These are phyloP conservation scores for Bacidia rubella DNA, from an alignment of 495 filamentous ascomycete genomes.

Conservation along the genomic window DNA sequence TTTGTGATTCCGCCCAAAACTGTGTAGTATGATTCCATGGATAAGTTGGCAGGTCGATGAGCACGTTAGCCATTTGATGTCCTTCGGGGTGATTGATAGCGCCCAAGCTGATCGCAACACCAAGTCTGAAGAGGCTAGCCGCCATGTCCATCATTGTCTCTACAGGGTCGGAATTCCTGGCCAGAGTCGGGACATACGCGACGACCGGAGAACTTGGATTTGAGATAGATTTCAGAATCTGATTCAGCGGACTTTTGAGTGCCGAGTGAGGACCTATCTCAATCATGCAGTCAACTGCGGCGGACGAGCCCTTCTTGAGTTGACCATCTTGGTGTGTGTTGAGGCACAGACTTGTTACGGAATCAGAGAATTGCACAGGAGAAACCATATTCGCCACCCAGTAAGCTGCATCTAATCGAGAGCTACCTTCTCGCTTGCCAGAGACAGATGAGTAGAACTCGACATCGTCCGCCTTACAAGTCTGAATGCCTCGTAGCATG, in stretches of 20 bases:
- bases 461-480: not conserved
- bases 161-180: not conserved
- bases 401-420: constrained; percentile 8
- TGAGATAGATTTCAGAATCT: constrained; percentile 23
- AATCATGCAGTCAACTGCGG: constrained; percentile 26
- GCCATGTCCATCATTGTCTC: constrained; percentile 2
- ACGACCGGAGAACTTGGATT: not conserved
- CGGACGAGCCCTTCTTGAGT: constrained; percentile 11
- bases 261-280: constrained; percentile 55
- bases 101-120: constrained; percentile 4
- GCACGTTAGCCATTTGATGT: not conserved
- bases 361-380: constrained; percentile 13
- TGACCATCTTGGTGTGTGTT: not conserved
- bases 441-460: not conserved
- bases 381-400: constrained; percentile 18
- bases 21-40: constrained; percentile 24
- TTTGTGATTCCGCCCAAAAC: constrained; percentile 31
- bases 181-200: not conserved
- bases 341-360: constrained; percentile 19
- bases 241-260: constrained; percentile 43
- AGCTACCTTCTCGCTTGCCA: constrained; percentile 1
- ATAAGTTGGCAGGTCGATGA: constrained; percentile 30
- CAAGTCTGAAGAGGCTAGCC: not conserved
- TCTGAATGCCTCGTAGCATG: constrained; percentile 19
- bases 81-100: not conserved